Base-by-base conservation (phyloP, 2,329 filamentous ascomycete genomes). In the Cladosporium sp. region DNA sequence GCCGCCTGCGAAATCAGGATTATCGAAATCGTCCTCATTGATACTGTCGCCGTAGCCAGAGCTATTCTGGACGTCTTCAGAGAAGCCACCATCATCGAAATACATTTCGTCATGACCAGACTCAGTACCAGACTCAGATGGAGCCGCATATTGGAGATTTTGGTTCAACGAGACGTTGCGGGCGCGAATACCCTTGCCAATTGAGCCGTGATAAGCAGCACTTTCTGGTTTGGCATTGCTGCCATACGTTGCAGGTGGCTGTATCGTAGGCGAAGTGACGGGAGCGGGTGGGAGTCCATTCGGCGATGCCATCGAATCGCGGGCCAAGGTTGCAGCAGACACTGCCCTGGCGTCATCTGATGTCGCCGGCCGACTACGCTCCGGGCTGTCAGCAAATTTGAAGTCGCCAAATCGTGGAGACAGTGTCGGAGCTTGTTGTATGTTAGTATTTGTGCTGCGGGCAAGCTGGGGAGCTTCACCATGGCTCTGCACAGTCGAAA, bases 21-120 rank as follows among this genome's bases (percentile, higher is more conserved):
- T 63, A 47, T 72, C 70, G 74, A 77, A 8, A 72, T 75, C 25
- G 66, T 65, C 15, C 74, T 64, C 78, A 39, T 73, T 67, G 20
- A 73, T 63, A 15, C 55, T 61, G 20, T 52, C 49, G 11, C 49
- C 50, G 19, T 59, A 45, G n/a, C 38, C 47, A n/a, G 56, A 52
- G 14, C 34, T 36, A 14, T 28, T 59, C 6, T 51, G 50, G 5
- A 51, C 39, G 5, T 51, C 39, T n/a, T 51, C 47, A 28, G 28
- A 43, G 38, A 73, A 70, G 15, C 68, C 67, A 30, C 71, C 72
- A 54, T 73, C 72, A 43, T 73, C 70, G 37, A 72, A 74, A 55
- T 74, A 74, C 67, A 71, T 69, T 55, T 72, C 70, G 51, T 71
- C 69, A n/a, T 50, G 36, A 8, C 19, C 22, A 6, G 34, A 45